A percentile compares a stretch with the other conserved stretches of the same genome.
Conservation (phyloP, 805 yeast species). For the Suhomyces prunicola region DNA sequence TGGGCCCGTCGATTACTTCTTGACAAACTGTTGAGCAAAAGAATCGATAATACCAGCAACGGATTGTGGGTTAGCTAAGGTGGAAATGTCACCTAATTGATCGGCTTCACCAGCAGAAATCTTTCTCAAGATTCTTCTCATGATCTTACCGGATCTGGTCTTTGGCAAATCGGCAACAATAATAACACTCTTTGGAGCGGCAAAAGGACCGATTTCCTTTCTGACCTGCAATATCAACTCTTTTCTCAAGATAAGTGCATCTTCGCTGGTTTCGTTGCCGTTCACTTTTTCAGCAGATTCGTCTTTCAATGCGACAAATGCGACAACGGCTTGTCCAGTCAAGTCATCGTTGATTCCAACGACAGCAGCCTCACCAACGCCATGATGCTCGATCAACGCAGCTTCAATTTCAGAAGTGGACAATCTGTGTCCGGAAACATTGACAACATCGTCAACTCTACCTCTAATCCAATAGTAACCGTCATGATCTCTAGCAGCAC, state of each 20-base stretch:
- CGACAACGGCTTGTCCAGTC: constrained; percentile 85
- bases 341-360: constrained; percentile 80
- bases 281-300: constrained; percentile 27
- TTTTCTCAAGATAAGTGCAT: constrained; percentile 53
- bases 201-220: constrained; percentile 81
- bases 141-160: constrained; percentile 83
- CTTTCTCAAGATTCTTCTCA: constrained; percentile 83
- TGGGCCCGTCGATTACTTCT: constrained; percentile 23
- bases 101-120: constrained; percentile 73
- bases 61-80: constrained; percentile 72
- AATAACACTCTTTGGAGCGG: constrained; percentile 74
- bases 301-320: constrained; percentile 72
- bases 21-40: constrained; percentile 38
- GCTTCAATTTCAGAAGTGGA: constrained; percentile 91
- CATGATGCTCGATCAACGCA: constrained; percentile 67
- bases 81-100: constrained; percentile 75
- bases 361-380: constrained; percentile 77
- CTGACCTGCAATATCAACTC: constrained; percentile 68
- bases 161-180: constrained; percentile 77
- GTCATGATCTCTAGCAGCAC: constrained; percentile 81
- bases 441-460: constrained; percentile 85
- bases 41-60: constrained; percentile 60
- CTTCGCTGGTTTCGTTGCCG: constrained; percentile 38
- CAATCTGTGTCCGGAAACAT: constrained; percentile 81
- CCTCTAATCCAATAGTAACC: constrained; percentile 86